Conservation (phyloP, 148 eudicot species). For the Nepenthes gracilis region DNA sequence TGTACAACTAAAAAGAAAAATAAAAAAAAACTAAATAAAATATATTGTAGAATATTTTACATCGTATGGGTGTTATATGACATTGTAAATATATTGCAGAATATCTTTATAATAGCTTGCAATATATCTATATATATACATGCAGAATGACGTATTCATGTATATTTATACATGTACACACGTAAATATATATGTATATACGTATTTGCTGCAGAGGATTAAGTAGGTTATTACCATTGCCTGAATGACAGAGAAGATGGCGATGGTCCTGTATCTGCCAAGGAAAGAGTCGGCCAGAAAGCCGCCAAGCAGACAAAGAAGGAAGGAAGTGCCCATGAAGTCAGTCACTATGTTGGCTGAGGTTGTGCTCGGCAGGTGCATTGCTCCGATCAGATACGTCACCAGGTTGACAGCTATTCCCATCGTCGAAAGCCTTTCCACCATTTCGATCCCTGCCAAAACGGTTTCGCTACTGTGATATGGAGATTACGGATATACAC, state of each 20-base stretch:
- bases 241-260: conserved; percentile 52
- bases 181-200: no score
- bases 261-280: conserved; percentile 74
- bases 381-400: conserved; percentile 63
- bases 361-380: conserved; percentile 72
- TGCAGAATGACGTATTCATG: no score
- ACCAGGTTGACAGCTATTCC: conserved; percentile 96
- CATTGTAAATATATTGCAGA: no score
- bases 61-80: no score
- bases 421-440: conserved; percentile 94
- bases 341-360: conserved; percentile 83
- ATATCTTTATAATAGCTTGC: no score
- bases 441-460: conserved; percentile 59
- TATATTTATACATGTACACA: no score
- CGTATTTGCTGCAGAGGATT: no score
- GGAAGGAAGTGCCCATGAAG: conserved; percentile 81
- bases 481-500: background rate
- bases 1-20: no score
- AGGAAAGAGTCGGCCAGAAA: conserved; percentile 81
- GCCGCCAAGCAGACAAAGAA: conserved; percentile 82
- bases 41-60: no score
- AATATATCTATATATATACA: no score
- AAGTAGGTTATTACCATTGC: conserved; percentile 22
- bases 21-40: no score
- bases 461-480: background rate